Base-by-base conservation (phyloP, 345 rosid genomes). In the Acer negundo region DNA sequence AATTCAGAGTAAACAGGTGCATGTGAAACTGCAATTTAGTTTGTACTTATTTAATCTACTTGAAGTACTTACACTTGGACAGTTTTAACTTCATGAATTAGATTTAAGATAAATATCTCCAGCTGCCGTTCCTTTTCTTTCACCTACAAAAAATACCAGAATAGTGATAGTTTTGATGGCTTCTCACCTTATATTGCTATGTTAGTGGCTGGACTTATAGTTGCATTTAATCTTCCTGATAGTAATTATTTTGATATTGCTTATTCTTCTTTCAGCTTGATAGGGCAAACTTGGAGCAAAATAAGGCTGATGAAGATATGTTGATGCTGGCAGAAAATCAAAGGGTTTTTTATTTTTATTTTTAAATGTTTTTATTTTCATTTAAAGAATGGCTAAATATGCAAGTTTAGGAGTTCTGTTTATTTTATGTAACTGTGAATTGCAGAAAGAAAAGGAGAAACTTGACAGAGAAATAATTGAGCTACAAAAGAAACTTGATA, bases 261-360 rank as follows among this genome's bases (percentile, higher is more conserved):
- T 61, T 53, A 69, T 80, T 47, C 16, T 70, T 38, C 51, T 78
- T 80, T 56, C 80, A 95, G 98, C 87, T 87, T 83, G 85, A 85
- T 77, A 87, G 63, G 74, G 98, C 97, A 69, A 84, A 82, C 62
- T 42, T 85, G 88, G 98, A 92, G 90, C 98, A 95, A 80, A 80
- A 79, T 31, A 93, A 89, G 81, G 94, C 85, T 38, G 88, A 91
- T 72, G 88, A 86, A 69, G 84, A 70, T 16, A 28, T 93, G 81
- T 70, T 83, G 69, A 89, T 62, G 78, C 61, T 95, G 84, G 98
- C 89, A 23, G 84, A 90, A 79, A 85, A 79, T 62, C 98, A 94
- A 40, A 88, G 88, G 92, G 98, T 90, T 38, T 15, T n/a, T 28
- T 61, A 51, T 8, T 56, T 73, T 35, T 28, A 1, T 8, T 51